These are phyloP conservation scores for Gracilaria gracilis DNA, from an alignment of 23 red algal species.

Conservation along the genomic window DNA sequence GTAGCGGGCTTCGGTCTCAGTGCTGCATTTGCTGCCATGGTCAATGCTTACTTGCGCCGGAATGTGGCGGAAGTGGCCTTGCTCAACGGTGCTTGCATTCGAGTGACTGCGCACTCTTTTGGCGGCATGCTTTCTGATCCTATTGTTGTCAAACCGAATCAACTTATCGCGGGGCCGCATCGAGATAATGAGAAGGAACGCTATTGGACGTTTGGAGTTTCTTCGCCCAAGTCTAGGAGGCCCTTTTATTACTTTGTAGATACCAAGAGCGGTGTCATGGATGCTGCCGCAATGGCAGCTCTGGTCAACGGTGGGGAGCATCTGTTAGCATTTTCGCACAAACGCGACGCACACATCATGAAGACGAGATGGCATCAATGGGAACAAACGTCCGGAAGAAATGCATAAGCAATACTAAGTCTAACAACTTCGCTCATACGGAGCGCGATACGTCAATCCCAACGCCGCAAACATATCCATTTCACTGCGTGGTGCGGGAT, in stretches of 20 bases:
- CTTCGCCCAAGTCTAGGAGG: background rate
- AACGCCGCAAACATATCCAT: slow-evolving; percentile 69
- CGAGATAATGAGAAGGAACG: slow-evolving; percentile 26
- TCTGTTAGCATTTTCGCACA: slow-evolving; percentile 39
- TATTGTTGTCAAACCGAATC: background rate
- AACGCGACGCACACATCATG: slow-evolving; percentile 58
- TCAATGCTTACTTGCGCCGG: slow-evolving; percentile 48
- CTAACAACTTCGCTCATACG: slow-evolving; percentile 72
- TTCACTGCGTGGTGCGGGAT: slow-evolving; percentile 27
- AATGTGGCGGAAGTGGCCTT: slow-evolving; percentile 50
- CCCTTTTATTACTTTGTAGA: slow-evolving; percentile 54
- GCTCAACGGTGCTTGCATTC: slow-evolving; percentile 39
- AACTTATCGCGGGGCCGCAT: slow-evolving; percentile 12
- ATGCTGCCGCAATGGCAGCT: slow-evolving; percentile 32
- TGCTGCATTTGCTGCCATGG: slow-evolving; percentile 58
- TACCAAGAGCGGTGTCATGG: slow-evolving; percentile 37
- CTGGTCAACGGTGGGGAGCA: slow-evolving; percentile 56
- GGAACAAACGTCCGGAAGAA: slow-evolving; percentile 18
- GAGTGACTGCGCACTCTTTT: slow-evolving; percentile 39
- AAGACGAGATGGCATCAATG: slow-evolving; percentile 49
- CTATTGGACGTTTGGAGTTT: slow-evolving; percentile 59
- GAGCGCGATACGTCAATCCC: slow-evolving; percentile 64
- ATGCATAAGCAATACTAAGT: background rate
- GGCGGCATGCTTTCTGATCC: slow-evolving; percentile 37
- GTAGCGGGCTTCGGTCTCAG: slow-evolving; percentile 51